Conservation (phyloP, 2,329 filamentous ascomycete species). For the Elsinoe ampelina region DNA sequence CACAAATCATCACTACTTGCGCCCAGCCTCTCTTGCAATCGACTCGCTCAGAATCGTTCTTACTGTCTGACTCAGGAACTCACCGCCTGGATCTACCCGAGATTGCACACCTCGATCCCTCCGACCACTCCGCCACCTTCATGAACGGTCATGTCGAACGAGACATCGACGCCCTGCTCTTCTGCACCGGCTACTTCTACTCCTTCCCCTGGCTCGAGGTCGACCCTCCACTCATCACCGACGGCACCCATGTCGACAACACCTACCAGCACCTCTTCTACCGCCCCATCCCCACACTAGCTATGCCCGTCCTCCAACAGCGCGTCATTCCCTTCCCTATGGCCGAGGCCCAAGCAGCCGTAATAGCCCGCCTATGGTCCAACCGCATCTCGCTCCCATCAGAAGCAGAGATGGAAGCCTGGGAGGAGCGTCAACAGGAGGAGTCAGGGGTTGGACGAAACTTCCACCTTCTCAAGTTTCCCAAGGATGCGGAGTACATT, state of each 20-base stretch:
- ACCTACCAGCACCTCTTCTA: conserved; percentile 75
- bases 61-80: conserved; percentile 31
- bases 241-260: conserved; percentile 60
- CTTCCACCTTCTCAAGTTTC: conserved; percentile 50
- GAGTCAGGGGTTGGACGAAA: conserved; percentile 38
- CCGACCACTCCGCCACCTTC: conserved; percentile 55
- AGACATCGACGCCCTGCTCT: conserved; percentile 67
- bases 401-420: conserved; percentile 54
- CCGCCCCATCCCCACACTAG: conserved; percentile 65
- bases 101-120: conserved; percentile 46
- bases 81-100: conserved; percentile 50
- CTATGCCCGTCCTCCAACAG: conserved; percentile 66
- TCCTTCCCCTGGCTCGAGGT: conserved; percentile 62
- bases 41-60: conserved; percentile 43
- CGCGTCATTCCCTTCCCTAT: conserved; percentile 83
- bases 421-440: conserved; percentile 45
- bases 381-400: conserved; percentile 58
- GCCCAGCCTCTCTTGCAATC: conserved; percentile 55
- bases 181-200: conserved; percentile 86
- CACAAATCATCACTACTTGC: conserved; percentile 59
- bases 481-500: conserved; percentile 59
- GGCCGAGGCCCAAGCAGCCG: conserved; percentile 67
- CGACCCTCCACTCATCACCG: conserved; percentile 50
- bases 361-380: conserved; percentile 68
- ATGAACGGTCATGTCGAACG: conserved; percentile 55